Conservation (phyloP, 2,329 filamentous ascomycete genomes). For the Alternaria rosae region DNA sequence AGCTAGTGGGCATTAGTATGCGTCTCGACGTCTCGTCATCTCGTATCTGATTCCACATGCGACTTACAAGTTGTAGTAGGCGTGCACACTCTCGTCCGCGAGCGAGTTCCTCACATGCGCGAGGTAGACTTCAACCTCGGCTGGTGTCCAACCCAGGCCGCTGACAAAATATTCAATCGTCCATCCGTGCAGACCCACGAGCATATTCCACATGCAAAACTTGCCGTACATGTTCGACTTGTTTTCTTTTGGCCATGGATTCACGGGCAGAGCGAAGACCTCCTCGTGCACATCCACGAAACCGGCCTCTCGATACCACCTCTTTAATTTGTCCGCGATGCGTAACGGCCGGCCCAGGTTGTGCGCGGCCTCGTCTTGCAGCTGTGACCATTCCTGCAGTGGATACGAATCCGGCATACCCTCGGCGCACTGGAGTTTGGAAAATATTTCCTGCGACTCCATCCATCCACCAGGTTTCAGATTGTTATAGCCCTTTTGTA, state of each 20-base stretch:
- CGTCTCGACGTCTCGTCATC: neutral
- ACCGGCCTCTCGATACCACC: constrained; percentile 63
- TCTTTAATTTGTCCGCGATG: constrained; percentile 62
- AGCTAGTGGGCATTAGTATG: constrained; percentile 21
- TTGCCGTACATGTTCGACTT: constrained; percentile 58
- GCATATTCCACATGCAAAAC: constrained; percentile 58
- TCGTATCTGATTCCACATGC: neutral
- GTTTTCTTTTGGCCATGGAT: constrained; percentile 60
- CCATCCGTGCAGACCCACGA: constrained; percentile 55
- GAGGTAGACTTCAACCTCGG: constrained; percentile 56
- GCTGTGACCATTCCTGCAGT: constrained; percentile 58
- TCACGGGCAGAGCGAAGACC: constrained; percentile 61
- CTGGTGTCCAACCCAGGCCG: constrained; percentile 53
- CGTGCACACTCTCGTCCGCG: constrained; percentile 50
- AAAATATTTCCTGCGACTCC: constrained; percentile 54
- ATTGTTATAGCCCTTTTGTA: constrained; percentile 60
- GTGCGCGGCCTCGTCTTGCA: constrained; percentile 55
- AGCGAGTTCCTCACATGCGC: constrained; percentile 53
- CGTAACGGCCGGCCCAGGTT: constrained; percentile 57
- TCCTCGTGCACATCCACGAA: constrained; percentile 65
- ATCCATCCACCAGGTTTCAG: constrained; percentile 65
- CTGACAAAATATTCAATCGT: constrained; percentile 54
- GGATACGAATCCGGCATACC: constrained; percentile 57
- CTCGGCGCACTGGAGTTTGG: constrained; percentile 61
- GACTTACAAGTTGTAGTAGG: constrained; percentile 54